Conservation (phyloP, 805 yeast species). For the Ogataea angusta region DNA sequence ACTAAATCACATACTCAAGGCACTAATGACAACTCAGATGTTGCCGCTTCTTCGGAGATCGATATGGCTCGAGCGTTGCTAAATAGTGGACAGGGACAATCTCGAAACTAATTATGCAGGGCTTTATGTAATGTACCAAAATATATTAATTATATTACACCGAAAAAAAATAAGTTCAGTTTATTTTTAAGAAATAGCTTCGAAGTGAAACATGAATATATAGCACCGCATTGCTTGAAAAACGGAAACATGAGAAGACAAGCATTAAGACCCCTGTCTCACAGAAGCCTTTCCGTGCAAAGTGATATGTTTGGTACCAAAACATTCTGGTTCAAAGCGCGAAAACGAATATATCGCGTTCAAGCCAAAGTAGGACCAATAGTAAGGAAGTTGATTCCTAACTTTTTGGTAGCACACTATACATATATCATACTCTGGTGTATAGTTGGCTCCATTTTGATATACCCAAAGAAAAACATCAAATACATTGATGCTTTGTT, state of each 20-base stretch:
- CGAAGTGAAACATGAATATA: neutral
- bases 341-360: slow-evolving; percentile 37
- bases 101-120: neutral
- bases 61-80: slow-evolving; percentile 16
- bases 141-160: too few species aligned
- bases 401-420: slow-evolving; percentile 66
- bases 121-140: too few species aligned
- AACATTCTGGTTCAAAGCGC: slow-evolving; percentile 29
- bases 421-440: slow-evolving; percentile 59
- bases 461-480: slow-evolving; percentile 70
- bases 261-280: neutral
- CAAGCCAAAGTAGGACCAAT: slow-evolving; percentile 41
- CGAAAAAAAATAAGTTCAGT: neutral
- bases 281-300: slow-evolving; percentile 6
- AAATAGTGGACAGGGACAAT: slow-evolving; percentile 3
- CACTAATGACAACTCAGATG: neutral
- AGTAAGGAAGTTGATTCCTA: slow-evolving; percentile 43
- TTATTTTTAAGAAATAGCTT: neutral
- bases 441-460: slow-evolving; percentile 66
- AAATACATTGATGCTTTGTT: slow-evolving; percentile 78
- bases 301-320: slow-evolving; percentile 16
- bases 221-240: neutral
- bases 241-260: too few species aligned
- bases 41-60: slow-evolving; percentile 6
- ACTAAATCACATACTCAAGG: slow-evolving; percentile 1